Conservation (phyloP, 306 rosid genomes). For the Cyclanthera cordifolia region DNA sequence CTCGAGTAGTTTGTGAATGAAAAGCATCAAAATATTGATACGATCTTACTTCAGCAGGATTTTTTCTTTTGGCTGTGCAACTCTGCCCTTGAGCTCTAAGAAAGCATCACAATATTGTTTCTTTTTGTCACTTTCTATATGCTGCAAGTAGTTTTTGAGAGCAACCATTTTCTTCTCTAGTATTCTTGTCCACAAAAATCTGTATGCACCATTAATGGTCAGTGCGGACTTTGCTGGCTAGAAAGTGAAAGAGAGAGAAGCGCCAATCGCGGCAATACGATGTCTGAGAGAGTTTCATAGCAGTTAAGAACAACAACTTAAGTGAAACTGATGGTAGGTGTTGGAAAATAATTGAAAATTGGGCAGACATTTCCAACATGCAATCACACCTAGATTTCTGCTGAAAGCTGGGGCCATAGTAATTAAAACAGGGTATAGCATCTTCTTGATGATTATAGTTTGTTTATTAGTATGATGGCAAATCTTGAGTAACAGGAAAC, state of each 20-base stretch:
- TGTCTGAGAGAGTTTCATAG: not conserved
- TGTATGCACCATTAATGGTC: conserved; percentile 6
- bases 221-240: not conserved
- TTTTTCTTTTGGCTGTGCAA: not conserved
- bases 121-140: not conserved
- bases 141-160: not conserved
- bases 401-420: not conserved
- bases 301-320: conserved; percentile 1
- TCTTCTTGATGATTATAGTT: not conserved
- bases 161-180: not conserved
- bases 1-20: conserved; percentile 8
- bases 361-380: not conserved
- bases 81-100: not conserved
- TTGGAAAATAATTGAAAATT: not conserved
- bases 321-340: conserved; percentile 4
- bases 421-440: conserved; percentile 1
- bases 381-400: not conserved
- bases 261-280: not conserved
- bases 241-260: not conserved
- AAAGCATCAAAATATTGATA: not conserved
- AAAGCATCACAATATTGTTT: not conserved
- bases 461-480: not conserved
- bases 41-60: no score
- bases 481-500: not conserved
- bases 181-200: conserved; percentile 9